Evolutionary conservation across 495 filamentous ascomycete species (phyloP).

Genomic region (Podospora fimiseda): DNA sequence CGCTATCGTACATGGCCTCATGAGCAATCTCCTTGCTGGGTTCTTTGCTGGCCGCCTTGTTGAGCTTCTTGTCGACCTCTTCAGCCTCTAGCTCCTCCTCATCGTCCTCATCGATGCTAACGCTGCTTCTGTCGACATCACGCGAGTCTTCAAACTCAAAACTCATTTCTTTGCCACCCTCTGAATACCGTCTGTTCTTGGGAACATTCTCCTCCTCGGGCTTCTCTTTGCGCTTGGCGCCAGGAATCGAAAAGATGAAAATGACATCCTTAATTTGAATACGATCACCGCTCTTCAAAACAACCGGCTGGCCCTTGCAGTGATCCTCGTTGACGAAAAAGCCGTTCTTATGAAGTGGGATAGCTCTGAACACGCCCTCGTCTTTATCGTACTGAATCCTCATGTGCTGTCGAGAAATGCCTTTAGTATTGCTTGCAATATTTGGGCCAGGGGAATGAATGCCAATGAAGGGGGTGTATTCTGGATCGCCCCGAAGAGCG

Average conservation of each 20-base stretch:
- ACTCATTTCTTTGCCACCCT: constrained; percentile 55
- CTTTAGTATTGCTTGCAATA: constrained; percentile 56
- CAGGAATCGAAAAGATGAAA: constrained; percentile 68
- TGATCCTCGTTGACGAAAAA: constrained; percentile 75
- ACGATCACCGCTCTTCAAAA: constrained; percentile 62
- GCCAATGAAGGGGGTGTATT: constrained; percentile 67
- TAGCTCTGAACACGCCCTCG: constrained; percentile 67
- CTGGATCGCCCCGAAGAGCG: constrained; percentile 48
- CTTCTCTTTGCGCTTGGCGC: constrained; percentile 61
- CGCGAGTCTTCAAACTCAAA: constrained; percentile 59
- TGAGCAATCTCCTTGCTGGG: too few relatives aligned
- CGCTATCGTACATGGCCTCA: constrained; percentile 24
- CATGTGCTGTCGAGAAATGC: constrained; percentile 81
- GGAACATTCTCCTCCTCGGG: constrained; percentile 35
- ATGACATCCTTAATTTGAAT: constrained; percentile 76
- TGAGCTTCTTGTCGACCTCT: too few relatives aligned
- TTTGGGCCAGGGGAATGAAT: constrained; percentile 65
- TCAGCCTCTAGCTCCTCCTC: too few relatives aligned
- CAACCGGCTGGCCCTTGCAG: constrained; percentile 55
- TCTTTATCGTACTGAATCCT: constrained; percentile 76
- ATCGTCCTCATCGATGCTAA: constrained; percentile 53
- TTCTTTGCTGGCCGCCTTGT: too few relatives aligned
- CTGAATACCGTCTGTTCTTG: constrained; percentile 36
- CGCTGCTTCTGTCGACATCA: constrained; percentile 45
- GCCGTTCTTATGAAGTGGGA: constrained; percentile 78